Evolutionary conservation across 371 early-diverging fungal species (phyloP).

Genomic region (Dichotomocladium elegans): DNA sequence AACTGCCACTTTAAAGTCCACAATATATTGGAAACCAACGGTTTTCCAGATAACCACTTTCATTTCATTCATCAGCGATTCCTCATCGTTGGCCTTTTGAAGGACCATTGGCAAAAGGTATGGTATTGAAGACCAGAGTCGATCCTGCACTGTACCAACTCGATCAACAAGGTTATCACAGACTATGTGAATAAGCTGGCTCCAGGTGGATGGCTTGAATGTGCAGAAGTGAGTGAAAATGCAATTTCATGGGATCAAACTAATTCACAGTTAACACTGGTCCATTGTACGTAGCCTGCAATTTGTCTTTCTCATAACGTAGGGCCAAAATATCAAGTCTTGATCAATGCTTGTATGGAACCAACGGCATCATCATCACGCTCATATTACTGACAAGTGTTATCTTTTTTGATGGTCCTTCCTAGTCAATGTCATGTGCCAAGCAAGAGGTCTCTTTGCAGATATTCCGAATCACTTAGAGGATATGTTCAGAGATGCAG

Average conservation of each 20-base stretch:
- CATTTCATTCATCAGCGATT: slow-evolving; percentile 53
- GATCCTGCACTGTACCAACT: neutral
- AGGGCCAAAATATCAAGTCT: neutral
- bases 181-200: slow-evolving; percentile 17
- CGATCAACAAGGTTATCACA: neutral
- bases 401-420: neutral
- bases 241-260: too few species aligned
- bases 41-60: slow-evolving; percentile 49
- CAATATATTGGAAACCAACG: slow-evolving; percentile 49
- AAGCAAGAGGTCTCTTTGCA: neutral
- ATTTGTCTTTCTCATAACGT: neutral
- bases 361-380: neutral
- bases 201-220: slow-evolving; percentile 43
- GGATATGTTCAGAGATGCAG: neutral
- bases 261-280: neutral
- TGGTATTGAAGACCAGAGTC: neutral
- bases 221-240: slow-evolving; percentile 32
- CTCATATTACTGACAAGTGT: neutral
- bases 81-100: slow-evolving; percentile 27
- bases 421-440: neutral
- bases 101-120: slow-evolving; percentile 9
- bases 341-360: neutral
- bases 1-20: slow-evolving; percentile 44
- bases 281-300: neutral
- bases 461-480: neutral